Evolutionary conservation across 1,284 basidiomycete genomes (phyloP).

Genomic region (Cerrena zonata): DNA sequence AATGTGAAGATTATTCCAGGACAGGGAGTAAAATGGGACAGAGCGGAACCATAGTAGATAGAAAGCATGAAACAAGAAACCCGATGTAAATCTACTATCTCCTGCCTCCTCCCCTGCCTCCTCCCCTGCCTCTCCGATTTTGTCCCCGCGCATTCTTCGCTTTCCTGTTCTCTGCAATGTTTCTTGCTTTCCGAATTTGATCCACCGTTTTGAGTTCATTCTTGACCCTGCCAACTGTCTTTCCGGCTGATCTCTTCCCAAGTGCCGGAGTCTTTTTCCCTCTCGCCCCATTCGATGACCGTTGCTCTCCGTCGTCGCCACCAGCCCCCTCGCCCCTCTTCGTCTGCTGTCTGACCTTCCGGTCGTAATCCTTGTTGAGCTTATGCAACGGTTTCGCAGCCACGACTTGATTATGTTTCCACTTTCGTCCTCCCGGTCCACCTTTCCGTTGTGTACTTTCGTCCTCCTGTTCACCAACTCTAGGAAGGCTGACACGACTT

Average conservation of each 20-base stretch:
- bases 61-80: neutral
- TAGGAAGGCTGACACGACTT: constrained; percentile 66
- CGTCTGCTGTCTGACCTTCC: constrained; percentile 57
- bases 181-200: constrained; percentile 76
- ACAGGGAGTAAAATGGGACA: constrained; percentile 71
- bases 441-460: constrained; percentile 32
- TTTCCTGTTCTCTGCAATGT: constrained; percentile 52
- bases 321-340: constrained; percentile 40
- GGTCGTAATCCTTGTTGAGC: constrained; percentile 61
- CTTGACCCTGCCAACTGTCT: constrained; percentile 57
- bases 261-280: constrained; percentile 26
- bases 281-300: constrained; percentile 17
- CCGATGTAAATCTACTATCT: constrained; percentile 27
- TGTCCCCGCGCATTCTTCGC: constrained; percentile 79
- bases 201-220: constrained; percentile 79
- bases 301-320: constrained; percentile 17
- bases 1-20: constrained; percentile 49
- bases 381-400: constrained; percentile 71
- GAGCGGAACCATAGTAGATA: neutral
- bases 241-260: constrained; percentile 49
- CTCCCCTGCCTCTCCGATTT: too few species aligned
- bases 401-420: constrained; percentile 59
- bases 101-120: constrained; percentile 45
- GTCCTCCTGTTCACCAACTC: constrained; percentile 74
- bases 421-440: constrained; percentile 45